phyloP scores from a whole-genome alignment of 1,139 yeast species.

The Yamadazyma songkhlaensis region DNA sequence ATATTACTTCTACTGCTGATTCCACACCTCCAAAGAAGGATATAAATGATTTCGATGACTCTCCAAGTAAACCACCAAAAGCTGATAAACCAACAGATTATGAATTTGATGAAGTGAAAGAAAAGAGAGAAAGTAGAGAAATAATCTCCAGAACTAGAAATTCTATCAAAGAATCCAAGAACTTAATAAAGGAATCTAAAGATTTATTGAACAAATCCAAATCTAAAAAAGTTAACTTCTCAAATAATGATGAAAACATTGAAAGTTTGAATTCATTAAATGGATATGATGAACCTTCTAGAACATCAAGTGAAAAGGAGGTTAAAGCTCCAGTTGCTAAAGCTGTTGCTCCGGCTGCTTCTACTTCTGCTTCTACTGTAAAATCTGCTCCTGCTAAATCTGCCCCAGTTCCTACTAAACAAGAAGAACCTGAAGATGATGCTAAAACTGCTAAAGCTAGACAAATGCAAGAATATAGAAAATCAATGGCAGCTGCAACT shows the following conservation, averaged over 20 bases:
- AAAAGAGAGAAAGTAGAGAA: conserved; percentile 4
- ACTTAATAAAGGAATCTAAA: conserved; percentile 1
- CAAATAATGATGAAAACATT: conserved; percentile 4
- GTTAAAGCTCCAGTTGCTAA: not conserved
- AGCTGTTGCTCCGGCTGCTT: not conserved
- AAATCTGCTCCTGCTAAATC: not conserved
- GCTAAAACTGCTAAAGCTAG: conserved; percentile 33
- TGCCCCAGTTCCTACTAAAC: too few relatives aligned
- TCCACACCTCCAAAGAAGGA: conserved; percentile 29
- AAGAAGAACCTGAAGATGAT: conserved; percentile 18
- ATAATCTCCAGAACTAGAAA: conserved; percentile 2
- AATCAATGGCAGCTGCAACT: conserved; percentile 52
- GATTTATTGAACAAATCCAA: conserved; percentile 1
- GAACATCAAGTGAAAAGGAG: not conserved
- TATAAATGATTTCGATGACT: conserved; percentile 13
- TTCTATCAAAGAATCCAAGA: conserved; percentile 1
- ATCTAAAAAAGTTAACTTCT: conserved; percentile 4
- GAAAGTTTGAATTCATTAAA: conserved; percentile 1
- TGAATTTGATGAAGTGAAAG: conserved; percentile 8
- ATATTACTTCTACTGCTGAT: conserved; percentile 27
- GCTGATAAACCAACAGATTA: conserved; percentile 15
- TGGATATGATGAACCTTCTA: not conserved
- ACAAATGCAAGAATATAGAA: conserved; percentile 47
- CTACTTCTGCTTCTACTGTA: not conserved
- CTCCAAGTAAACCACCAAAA: conserved; percentile 16